Evolutionary conservation across 805 yeast species (phyloP), one percentile per base, ranked within the genome.

Genomic region (Monosporozyma servazzii): DNA sequence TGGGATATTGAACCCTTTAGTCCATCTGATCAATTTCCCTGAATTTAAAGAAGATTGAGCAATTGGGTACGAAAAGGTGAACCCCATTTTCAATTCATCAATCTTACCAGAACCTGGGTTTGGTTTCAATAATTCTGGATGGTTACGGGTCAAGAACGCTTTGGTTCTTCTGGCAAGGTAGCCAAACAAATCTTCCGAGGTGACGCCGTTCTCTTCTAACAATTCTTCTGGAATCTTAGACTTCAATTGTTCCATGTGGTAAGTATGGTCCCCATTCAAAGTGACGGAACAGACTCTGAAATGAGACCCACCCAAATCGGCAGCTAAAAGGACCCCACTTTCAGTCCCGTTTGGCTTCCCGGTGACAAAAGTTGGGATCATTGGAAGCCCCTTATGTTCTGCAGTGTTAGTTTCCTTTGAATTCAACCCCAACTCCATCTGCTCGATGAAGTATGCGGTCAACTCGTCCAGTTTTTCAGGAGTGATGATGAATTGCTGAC

Each of bases 271-370:
- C 49, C 95, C 95, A 48, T 76, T 73, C 59, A 91, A 75, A 37
- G 75, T 67, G 30, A 91, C 90, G 1, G 96, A 88, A 65, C 97
- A 89, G 25, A 93, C 96, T 62, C 99, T 77, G 71, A 91, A 88
- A 68, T 93, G 90, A 52, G 98, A 90, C 48, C 98, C 98, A 55
- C 99, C 99, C 49, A 91, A 75, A 65, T 91, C 98, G 4, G 93
- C 96, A 50, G 98, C 98, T 54, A 91, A 72, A 55, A 77, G 80
- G 40, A 86, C 74, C 45, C 98, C 98, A 51, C 73, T 75, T 66
- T 91, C 99, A 47, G 78, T 75, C 44, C 99, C 99, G 43, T 76
- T 78, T 21, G 99, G 99, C 51, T 88, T 77, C 10, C 78, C 75
- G 8, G 96, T 87, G 33, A 91, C 96, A 64, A 69, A 91, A 1